Conservation (phyloP, 2,329 filamentous ascomycete genomes). For the Fusarium neocosmosporiellum region DNA sequence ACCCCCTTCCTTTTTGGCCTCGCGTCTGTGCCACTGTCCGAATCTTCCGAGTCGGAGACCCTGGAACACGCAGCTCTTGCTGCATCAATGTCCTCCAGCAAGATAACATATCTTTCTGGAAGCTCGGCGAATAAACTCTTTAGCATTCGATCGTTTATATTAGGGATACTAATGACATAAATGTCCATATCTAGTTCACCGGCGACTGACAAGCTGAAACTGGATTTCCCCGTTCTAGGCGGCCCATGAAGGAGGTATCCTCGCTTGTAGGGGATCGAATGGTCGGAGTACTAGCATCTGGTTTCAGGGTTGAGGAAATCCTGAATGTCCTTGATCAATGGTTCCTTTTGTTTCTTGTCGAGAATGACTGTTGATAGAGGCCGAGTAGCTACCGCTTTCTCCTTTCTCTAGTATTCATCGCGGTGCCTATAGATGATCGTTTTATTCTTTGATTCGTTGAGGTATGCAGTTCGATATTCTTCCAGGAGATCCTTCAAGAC, state of each 20-base stretch:
- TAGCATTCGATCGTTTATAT: conserved; percentile 45
- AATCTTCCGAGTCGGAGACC: conserved; percentile 19
- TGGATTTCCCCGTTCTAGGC: conserved; percentile 54
- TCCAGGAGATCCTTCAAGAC: conserved; percentile 45
- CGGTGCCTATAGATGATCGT: conserved; percentile 45
- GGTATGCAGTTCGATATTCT: conserved; percentile 45
- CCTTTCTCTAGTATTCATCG: conserved; percentile 20
- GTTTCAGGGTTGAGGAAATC: neutral
- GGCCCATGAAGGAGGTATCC: conserved; percentile 54
- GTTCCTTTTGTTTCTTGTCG: neutral
- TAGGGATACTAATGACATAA: conserved; percentile 50
- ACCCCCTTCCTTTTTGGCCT: conserved; percentile 11
- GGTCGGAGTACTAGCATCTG: conserved; percentile 45
- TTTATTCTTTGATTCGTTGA: conserved; percentile 44
- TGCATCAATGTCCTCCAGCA: conserved; percentile 55
- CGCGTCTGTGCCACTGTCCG: conserved; percentile 11
- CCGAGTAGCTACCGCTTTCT: neutral
- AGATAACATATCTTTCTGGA: conserved; percentile 50
- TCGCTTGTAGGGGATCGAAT: conserved; percentile 44
- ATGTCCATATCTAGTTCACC: conserved; percentile 51
- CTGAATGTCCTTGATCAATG: neutral
- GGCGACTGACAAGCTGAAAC: conserved; percentile 51
- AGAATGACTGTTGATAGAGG: neutral
- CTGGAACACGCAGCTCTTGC: conserved; percentile 24
- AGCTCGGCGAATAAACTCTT: conserved; percentile 47